Conservation (phyloP, 1,284 basidiomycete species). For the Cutaneotrichosporon dermatis region DNA sequence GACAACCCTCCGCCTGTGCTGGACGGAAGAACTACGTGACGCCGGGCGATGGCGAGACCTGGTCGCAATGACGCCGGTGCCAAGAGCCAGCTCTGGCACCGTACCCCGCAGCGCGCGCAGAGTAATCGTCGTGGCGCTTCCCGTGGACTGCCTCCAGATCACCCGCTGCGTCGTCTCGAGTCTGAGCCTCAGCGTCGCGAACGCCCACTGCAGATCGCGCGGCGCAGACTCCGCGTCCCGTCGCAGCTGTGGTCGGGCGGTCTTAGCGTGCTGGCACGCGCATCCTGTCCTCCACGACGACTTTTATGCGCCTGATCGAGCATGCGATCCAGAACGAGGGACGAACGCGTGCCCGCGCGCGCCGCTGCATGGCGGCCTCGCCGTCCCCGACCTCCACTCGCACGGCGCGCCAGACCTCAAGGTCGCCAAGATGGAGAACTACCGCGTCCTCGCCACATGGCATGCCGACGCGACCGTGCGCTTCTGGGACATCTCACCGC, state of each 20-base stretch:
- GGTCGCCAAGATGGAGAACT: constrained; percentile 54
- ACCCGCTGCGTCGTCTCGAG: background rate
- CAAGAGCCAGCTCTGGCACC: background rate
- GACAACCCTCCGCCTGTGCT: constrained; percentile 35
- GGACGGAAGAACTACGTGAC: constrained; percentile 41
- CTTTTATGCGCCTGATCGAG: constrained; percentile 44
- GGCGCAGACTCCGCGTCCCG: constrained; percentile 36
- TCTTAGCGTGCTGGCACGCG: constrained; percentile 37
- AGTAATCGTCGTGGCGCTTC: constrained; percentile 34
- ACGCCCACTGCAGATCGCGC: background rate
- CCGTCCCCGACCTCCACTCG: constrained; percentile 44
- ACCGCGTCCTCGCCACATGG: constrained; percentile 63
- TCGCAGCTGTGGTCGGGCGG: constrained; percentile 44
- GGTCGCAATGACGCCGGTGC: background rate
- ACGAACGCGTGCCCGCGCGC: constrained; percentile 29
- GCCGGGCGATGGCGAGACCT: constrained; percentile 43
- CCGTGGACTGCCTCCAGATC: constrained; percentile 35
- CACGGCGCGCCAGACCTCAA: constrained; percentile 44
- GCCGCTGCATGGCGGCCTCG: constrained; percentile 43
- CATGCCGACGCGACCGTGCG: constrained; percentile 62
- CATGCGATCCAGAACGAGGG: constrained; percentile 19
- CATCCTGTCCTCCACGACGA: constrained; percentile 39
- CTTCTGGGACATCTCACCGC: constrained; percentile 57
- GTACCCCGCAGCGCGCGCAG: background rate
- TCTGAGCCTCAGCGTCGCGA: background rate